These are phyloP conservation scores for Globisporangium viniferum DNA, from an alignment of 352 stramenopile genomes.

Conservation along the genomic window DNA sequence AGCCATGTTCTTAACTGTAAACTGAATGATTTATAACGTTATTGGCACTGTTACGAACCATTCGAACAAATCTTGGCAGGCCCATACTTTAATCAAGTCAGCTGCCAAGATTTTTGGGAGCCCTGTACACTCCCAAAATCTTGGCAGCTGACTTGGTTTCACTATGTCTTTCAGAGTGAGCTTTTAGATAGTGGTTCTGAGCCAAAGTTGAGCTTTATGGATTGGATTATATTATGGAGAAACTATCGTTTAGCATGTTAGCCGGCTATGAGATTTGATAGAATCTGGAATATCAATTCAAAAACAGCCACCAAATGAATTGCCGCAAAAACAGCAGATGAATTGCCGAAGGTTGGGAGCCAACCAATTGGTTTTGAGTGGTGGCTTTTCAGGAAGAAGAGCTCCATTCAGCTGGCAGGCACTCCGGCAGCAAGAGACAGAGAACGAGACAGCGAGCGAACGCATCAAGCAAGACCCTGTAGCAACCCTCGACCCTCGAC, in stretches of 20 bases:
- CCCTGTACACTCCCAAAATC: no score
- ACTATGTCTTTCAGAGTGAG: no score
- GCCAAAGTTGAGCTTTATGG: no score
- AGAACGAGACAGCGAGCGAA: constrained; percentile 5
- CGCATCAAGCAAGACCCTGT: not conserved
- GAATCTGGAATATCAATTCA: not conserved
- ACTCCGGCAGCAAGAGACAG: not conserved
- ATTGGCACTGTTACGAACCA: no score
- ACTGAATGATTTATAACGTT: no score
- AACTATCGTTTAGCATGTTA: not conserved
- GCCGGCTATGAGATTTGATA: not conserved
- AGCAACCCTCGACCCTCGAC: not conserved
- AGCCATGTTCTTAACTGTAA: no score
- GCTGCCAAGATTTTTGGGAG: no score
- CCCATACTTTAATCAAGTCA: no score
- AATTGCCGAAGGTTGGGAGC: constrained; percentile 5
- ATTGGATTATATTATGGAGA: not conserved
- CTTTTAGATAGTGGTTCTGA: no score
- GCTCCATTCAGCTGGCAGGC: constrained; percentile 8
- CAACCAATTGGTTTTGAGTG: constrained; percentile 14
- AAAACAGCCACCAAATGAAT: constrained; percentile 2
- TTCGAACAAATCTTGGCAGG: no score
- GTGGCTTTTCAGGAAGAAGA: constrained; percentile 8
- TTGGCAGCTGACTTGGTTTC: no score
- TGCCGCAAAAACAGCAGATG: not conserved